Evolutionary conservation across 2,329 filamentous ascomycete species (phyloP), one percentile per base, ranked within the genome.

Genomic region (Aspergillus vadensis): DNA sequence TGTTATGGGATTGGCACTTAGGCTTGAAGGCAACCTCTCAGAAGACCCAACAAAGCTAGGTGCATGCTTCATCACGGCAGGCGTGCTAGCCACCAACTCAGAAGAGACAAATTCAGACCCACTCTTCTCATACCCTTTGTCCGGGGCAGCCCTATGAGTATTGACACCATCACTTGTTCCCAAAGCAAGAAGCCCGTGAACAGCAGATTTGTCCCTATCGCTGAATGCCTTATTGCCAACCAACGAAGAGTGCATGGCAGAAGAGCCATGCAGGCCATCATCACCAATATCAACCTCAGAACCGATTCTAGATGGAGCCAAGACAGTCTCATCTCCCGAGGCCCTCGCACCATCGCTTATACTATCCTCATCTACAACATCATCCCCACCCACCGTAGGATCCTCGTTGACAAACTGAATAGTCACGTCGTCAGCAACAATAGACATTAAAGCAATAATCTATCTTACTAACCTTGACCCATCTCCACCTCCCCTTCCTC

Each of bases 401-500:
- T 69, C 64, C 56, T 73, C 70, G 23, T 67, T 66, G 39, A 73
- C 58, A 57, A 72, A 73, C 69, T 72, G 10, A 36, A 36, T 6
- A 1, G 1, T 0, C 10, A 5, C 32, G 1, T 36, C 2, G 32
- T 36, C 32, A 36, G 32, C 12, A 14, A 47, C 3, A 15, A 58
- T n/a, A 14, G 44, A 49, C 49, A 23, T 3, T 21, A 15, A 38
- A 44, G 15, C 21, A 47, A 19, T 25, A 21, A 17, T 4, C 4
- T 27, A 41, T 19, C 15, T 12, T 1, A 21, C 14, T 1, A 47
- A 21, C 43, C 43, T 47, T 47, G 10, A 43, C 17, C 39, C 39
- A 17, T 17, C 15, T 12, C 39, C 39, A 43, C 15, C 17, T 14
- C 15, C 39, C 57, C 12, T 17, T 51, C n/a, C 47, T 48, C 30